Evolutionary conservation across 2,329 filamentous ascomycete species (phyloP).

Genomic region (Epichloe festucae): DNA sequence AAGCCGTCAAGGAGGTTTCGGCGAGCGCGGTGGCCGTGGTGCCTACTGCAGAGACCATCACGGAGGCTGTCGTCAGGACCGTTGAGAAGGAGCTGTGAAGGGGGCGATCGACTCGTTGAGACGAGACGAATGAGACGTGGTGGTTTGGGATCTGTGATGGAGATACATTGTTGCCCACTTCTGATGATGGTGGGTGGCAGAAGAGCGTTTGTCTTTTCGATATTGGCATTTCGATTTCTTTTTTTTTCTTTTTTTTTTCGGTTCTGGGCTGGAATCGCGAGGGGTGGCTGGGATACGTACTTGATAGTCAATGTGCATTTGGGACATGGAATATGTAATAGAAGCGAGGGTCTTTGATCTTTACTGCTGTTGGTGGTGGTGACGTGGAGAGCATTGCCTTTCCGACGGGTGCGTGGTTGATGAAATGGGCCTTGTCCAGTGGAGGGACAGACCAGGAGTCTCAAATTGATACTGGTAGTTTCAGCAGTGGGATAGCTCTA

Average conservation of each 20-base stretch:
- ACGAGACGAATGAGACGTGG: too few relatives aligned
- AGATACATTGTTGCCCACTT: not conserved
- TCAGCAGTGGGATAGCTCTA: too few relatives aligned
- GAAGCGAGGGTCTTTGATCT: too few relatives aligned
- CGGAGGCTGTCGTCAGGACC: conserved; percentile 12
- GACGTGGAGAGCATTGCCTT: too few relatives aligned
- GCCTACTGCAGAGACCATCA: conserved; percentile 9
- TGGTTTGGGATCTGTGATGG: not conserved
- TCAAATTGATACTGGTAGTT: too few relatives aligned
- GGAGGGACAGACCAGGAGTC: too few relatives aligned
- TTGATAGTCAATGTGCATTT: not conserved
- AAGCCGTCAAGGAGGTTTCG: conserved; percentile 20
- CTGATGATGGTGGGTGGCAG: not conserved
- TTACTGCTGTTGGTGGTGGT: too few relatives aligned
- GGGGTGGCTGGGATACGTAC: not conserved
- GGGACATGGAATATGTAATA: too few relatives aligned
- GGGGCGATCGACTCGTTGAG: too few relatives aligned
- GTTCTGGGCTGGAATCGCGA: too few relatives aligned
- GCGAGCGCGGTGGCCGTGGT: conserved; percentile 16
- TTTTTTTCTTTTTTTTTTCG: not conserved
- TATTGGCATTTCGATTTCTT: not conserved
- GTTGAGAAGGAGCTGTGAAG: conserved; percentile 23
- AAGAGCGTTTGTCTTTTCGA: not conserved
- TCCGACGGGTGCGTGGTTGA: too few relatives aligned
- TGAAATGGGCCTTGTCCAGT: too few relatives aligned